Percentiles rank a stretch among this genome's conserved stretches.
Conservation (phyloP, 306 rosid species). For the Sesbania bispinosa region DNA sequence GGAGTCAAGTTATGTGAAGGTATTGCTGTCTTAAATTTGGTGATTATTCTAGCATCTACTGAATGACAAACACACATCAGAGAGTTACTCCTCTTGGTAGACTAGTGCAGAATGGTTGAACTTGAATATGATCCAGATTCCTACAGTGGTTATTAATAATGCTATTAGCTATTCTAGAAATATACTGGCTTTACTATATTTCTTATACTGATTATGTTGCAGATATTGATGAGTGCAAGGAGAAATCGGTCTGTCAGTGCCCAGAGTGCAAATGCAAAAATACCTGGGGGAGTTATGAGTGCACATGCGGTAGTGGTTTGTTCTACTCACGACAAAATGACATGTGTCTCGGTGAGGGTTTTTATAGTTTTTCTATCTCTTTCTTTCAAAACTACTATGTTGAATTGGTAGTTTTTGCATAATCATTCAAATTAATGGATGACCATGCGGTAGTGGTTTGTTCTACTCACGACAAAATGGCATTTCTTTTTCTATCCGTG, state of each 20-base stretch:
- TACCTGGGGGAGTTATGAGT: conserved; percentile 88
- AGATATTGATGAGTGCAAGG: conserved; percentile 90
- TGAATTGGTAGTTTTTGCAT: neutral
- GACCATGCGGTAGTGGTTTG: conserved; percentile 57
- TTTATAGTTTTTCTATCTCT: neutral
- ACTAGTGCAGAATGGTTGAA: neutral
- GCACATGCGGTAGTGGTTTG: conserved; percentile 67
- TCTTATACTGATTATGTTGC: conserved; percentile 25
- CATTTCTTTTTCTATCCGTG: neutral
- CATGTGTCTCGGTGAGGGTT: conserved; percentile 65
- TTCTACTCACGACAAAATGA: conserved; percentile 76
- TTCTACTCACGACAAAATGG: conserved; percentile 64
- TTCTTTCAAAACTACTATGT: conserved; percentile 4
- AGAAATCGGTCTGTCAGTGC: conserved; percentile 76
- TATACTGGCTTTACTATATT: neutral
- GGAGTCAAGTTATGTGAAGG: conserved; percentile 80
- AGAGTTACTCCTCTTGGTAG: neutral
- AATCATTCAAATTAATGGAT: neutral
- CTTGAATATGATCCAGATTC: neutral
- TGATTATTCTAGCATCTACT: neutral
- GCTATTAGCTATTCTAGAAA: neutral
- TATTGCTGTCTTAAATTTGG: conserved; percentile 28
- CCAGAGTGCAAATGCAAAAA: conserved; percentile 78
- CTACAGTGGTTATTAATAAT: neutral
- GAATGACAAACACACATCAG: neutral